A percentile compares a stretch with the other conserved stretches of the same genome.
phyloP scores from a whole-genome alignment of 192 early-diverging fungal genomes.

The Linnemannia zychae region DNA sequence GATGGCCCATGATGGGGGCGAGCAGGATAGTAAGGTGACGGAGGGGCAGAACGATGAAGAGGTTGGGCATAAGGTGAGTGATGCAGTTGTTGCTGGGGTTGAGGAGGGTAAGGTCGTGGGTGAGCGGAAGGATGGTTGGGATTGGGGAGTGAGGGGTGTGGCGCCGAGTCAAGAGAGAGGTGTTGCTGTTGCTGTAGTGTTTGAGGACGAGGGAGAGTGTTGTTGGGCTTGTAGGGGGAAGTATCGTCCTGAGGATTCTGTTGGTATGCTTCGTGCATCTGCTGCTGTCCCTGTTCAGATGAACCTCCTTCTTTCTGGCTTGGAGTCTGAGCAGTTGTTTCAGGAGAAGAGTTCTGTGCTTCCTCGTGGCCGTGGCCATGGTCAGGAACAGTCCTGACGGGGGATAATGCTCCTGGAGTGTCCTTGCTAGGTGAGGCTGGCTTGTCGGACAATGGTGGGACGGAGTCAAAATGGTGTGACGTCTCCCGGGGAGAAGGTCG shows the following conservation, averaged over 20 bases:
- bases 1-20: conserved; percentile 16
- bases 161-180: background rate
- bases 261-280: background rate
- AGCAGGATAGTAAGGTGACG: conserved; percentile 26
- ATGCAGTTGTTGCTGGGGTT: conserved; percentile 10
- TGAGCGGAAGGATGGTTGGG: background rate
- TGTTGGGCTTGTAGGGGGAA: background rate
- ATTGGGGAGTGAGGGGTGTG: background rate
- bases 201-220: background rate
- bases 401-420: background rate
- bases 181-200: conserved; percentile 5
- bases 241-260: background rate
- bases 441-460: conserved; percentile 1
- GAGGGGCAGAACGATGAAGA: conserved; percentile 12
- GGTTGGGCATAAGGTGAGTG: conserved; percentile 13
- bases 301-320: background rate
- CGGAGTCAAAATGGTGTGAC: conserved; percentile 10
- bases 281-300: background rate
- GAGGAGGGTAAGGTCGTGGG: conserved; percentile 1
- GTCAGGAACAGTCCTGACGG: background rate
- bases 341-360: background rate
- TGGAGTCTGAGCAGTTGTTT: conserved; percentile 11
- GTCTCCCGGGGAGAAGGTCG: background rate
- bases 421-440: background rate
- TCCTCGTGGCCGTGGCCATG: background rate